Evolutionary conservation across 1,284 basidiomycete species (phyloP).

Genomic region (Cutaneotrichosporon dermatis): DNA sequence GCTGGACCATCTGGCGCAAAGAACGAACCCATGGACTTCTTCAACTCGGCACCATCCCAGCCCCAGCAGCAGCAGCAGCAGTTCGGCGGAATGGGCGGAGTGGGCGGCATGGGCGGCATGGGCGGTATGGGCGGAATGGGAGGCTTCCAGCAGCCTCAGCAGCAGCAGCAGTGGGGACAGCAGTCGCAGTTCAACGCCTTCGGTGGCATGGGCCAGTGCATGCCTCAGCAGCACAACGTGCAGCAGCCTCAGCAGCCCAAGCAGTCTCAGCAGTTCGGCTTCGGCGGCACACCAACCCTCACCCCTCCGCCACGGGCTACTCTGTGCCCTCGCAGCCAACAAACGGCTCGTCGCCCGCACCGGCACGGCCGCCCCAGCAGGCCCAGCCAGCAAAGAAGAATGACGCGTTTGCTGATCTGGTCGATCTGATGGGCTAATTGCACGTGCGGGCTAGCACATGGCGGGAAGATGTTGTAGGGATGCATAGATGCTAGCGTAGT

Average conservation of each 20-base stretch:
- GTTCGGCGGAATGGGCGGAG: conserved; percentile 8
- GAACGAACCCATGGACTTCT: conserved; percentile 48
- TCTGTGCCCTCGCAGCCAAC: conserved; percentile 1
- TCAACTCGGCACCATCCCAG: conserved; percentile 29
- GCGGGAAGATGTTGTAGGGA: not conserved
- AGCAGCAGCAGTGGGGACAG: conserved; percentile 4
- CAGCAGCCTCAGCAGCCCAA: conserved; percentile 14
- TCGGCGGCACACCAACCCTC: conserved; percentile 14
- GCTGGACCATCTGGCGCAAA: conserved; percentile 12
- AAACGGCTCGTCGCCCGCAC: conserved; percentile 7
- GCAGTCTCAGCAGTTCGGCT: conserved; percentile 15
- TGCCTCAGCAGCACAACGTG: conserved; percentile 16
- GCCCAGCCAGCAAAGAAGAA: conserved; percentile 33
- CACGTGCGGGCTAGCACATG: too few relatives aligned
- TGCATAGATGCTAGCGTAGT: not conserved
- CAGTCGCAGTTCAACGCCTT: conserved; percentile 1
- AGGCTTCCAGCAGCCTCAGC: conserved; percentile 2
- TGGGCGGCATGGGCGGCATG: conserved; percentile 6
- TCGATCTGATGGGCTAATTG: conserved; percentile 40
- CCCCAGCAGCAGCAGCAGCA: conserved; percentile 10
- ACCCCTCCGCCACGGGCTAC: conserved; percentile 7
- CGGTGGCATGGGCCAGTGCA: conserved; percentile 4
- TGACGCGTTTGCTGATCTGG: conserved; percentile 49
- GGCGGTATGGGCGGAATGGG: not conserved
- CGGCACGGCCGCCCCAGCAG: conserved; percentile 13